Percentiles rank a stretch among this genome's conserved stretches.
Conservation (phyloP, 1,139 yeast genomes). For the Eremothecium coryli region DNA sequence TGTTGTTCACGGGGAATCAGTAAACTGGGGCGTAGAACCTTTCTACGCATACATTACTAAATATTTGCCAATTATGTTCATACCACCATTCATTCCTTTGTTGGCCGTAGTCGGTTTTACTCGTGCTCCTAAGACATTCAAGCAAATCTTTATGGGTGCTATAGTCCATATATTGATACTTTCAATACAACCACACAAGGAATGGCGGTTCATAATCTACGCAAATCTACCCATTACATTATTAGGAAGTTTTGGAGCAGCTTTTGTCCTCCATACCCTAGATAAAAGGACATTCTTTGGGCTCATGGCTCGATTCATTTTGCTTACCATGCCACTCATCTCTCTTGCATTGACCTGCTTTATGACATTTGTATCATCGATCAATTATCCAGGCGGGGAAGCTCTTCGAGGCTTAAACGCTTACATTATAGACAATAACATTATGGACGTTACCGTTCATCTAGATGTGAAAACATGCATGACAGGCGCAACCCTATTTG, state of each 20-base stretch:
- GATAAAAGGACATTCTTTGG: slow-evolving; percentile 29
- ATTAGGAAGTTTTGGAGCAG: slow-evolving; percentile 56
- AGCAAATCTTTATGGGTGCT: slow-evolving; percentile 39
- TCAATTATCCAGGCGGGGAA: slow-evolving; percentile 84
- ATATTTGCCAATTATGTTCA: slow-evolving; percentile 45
- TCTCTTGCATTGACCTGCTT: slow-evolving; percentile 25
- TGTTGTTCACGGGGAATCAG: slow-evolving; percentile 60
- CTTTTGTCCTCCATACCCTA: slow-evolving; percentile 36
- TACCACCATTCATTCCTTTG: slow-evolving; percentile 53
- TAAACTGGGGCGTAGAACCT: slow-evolving; percentile 83
- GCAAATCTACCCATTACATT: slow-evolving; percentile 59
- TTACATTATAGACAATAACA: slow-evolving; percentile 28
- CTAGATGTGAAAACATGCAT: slow-evolving; percentile 76
- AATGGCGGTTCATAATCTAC: slow-evolving; percentile 84
- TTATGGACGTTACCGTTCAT: slow-evolving; percentile 41
- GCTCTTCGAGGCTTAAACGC: slow-evolving; percentile 52
- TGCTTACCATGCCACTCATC: slow-evolving; percentile 25
- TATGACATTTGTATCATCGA: slow-evolving; percentile 49
- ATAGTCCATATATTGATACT: slow-evolving; percentile 47
- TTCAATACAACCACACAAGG: slow-evolving; percentile 87
- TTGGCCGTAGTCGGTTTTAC: slow-evolving; percentile 32
- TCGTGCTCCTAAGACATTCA: slow-evolving; percentile 33
- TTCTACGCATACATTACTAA: slow-evolving; percentile 53
- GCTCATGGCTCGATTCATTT: slow-evolving; percentile 10
- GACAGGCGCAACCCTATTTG: slow-evolving; percentile 78